phyloP scores from a whole-genome alignment of 2,329 filamentous ascomycete species.

The Fusarium chaquense region DNA sequence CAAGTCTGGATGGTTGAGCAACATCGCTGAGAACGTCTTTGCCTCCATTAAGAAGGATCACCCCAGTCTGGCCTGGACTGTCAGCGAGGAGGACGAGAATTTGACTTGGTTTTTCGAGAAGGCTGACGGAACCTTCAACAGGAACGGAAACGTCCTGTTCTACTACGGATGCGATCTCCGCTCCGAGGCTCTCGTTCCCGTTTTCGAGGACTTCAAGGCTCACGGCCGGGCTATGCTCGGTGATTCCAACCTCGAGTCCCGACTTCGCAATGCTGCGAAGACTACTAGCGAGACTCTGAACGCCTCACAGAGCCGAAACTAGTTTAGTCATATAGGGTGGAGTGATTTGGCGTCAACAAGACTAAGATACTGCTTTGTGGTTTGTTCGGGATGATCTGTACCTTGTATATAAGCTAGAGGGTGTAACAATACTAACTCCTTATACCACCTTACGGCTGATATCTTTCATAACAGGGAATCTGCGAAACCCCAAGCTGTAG shows the following conservation, averaged over 20 bases:
- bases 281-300: slow-evolving; percentile 69
- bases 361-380: background rate
- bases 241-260: slow-evolving; percentile 88
- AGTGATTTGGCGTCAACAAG: slow-evolving; percentile 4
- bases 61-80: slow-evolving; percentile 93
- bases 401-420: background rate
- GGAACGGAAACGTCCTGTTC: slow-evolving; percentile 90
- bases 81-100: slow-evolving; percentile 95
- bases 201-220: slow-evolving; percentile 75
- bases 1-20: slow-evolving; percentile 93
- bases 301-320: slow-evolving; percentile 42
- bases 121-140: slow-evolving; percentile 89
- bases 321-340: slow-evolving; percentile 14
- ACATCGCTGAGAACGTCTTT: slow-evolving; percentile 96
- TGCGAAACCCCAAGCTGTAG: background rate
- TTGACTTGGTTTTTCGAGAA: slow-evolving; percentile 99
- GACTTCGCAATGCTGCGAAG: slow-evolving; percentile 81
- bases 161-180: slow-evolving; percentile 91
- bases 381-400: background rate
- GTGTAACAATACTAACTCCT: background rate
- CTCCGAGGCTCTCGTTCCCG: slow-evolving; percentile 78
- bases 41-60: slow-evolving; percentile 93
- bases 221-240: slow-evolving; percentile 89
- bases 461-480: background rate
- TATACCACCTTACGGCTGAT: background rate